These are phyloP conservation scores for Flaveria trinervia DNA, from an alignment of 129 eudicot genomes.

Conservation along the genomic window DNA sequence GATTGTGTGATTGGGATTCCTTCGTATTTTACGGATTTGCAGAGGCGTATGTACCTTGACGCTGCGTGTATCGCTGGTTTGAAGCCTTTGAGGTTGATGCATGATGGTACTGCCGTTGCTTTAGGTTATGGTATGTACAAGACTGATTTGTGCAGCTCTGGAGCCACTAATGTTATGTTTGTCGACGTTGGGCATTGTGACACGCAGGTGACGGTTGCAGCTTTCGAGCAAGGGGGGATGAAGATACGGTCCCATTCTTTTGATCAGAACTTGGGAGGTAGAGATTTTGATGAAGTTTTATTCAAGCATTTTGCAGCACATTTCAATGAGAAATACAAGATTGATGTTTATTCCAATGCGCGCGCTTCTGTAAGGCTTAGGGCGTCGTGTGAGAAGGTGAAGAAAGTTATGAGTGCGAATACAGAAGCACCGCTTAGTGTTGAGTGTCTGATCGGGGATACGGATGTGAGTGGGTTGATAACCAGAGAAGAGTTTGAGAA, in stretches of 20 bases:
- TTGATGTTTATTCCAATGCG: constrained; percentile 57
- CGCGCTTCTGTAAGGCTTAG: constrained; percentile 78
- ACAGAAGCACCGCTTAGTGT: constrained; percentile 79
- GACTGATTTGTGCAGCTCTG: constrained; percentile 47
- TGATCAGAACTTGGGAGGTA: constrained; percentile 76
- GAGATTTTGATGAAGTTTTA: constrained; percentile 89
- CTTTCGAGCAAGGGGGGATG: constrained; percentile 65
- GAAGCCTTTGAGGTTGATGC: constrained; percentile 69
- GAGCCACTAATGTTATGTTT: constrained; percentile 59
- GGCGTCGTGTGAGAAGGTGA: constrained; percentile 75
- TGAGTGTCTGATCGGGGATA: constrained; percentile 84
- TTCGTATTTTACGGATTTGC: constrained; percentile 71
- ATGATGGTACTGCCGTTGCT: constrained; percentile 83
- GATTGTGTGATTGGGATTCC: constrained; percentile 91
- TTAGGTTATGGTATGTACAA: constrained; percentile 87
- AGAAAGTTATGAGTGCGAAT: constrained; percentile 85
- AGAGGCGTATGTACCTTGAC: constrained; percentile 70
- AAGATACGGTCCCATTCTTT: constrained; percentile 68
- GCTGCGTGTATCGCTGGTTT: constrained; percentile 81
- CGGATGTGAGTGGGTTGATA: constrained; percentile 73
- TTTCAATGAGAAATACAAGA: constrained; percentile 51
- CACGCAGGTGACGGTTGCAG: constrained; percentile 76
- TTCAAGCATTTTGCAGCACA: constrained; percentile 63
- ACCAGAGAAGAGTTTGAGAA: constrained; percentile 85
- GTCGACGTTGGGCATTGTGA: constrained; percentile 85